These are phyloP conservation scores for Suhomyces kilbournensis DNA, from an alignment of 805 yeast genomes.

Conservation along the genomic window DNA sequence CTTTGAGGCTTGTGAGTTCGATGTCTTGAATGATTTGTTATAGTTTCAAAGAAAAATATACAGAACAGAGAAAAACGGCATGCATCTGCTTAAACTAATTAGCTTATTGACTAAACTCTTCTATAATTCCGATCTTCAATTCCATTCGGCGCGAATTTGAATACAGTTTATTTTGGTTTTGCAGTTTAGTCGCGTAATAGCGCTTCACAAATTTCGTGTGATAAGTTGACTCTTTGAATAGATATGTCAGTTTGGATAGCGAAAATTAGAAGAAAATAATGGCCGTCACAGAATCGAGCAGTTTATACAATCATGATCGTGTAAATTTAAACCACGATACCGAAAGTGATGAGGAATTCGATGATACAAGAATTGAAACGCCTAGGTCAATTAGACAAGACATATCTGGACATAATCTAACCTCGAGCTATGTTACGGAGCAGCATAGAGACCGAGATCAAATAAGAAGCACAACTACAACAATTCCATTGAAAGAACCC, in stretches of 20 bases:
- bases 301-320: slow-evolving; percentile 1
- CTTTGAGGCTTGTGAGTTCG: slow-evolving; percentile 47
- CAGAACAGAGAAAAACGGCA: neutral
- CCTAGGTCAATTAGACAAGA: slow-evolving; percentile 15
- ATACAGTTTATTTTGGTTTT: neutral
- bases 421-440: neutral
- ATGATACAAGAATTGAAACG: slow-evolving; percentile 27
- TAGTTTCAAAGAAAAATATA: neutral
- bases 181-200: neutral
- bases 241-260: neutral
- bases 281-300: slow-evolving; percentile 1
- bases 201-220: neutral
- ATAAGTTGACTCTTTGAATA: neutral
- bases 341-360: slow-evolving; percentile 26
- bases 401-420: neutral
- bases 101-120: neutral
- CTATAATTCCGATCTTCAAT: neutral
- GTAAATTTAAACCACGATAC: slow-evolving; percentile 3
- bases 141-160: neutral
- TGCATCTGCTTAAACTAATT: neutral
- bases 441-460: neutral
- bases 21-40: slow-evolving; percentile 55
- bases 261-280: neutral
- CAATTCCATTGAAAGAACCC: neutral
- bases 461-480: neutral